A percentile compares a stretch with the other conserved stretches of the same genome.
Conservation (phyloP, 768 basidiomycete species). For the Russula sp. region DNA sequence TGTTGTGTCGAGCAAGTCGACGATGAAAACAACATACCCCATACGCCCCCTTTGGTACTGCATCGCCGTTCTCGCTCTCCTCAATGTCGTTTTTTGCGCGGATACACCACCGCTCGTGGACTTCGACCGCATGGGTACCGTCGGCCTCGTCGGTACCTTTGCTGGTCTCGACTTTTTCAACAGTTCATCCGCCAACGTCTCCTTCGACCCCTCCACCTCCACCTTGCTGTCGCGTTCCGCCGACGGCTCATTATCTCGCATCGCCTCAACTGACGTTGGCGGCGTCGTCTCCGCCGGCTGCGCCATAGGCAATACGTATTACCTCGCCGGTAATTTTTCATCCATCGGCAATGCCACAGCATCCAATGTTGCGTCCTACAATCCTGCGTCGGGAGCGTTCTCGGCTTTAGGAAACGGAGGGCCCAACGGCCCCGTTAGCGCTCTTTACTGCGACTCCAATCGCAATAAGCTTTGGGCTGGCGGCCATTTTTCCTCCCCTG, state of each 20-base stretch:
- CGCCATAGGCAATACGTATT: slow-evolving; percentile 62
- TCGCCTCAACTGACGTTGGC: slow-evolving; percentile 78
- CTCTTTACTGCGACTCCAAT: slow-evolving; percentile 73
- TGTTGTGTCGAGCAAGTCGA: slow-evolving; percentile 13
- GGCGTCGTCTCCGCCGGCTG: slow-evolving; percentile 78
- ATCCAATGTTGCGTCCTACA: slow-evolving; percentile 76
- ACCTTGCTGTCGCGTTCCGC: slow-evolving; percentile 64
- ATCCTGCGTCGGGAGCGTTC: slow-evolving; percentile 54
- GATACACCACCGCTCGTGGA: slow-evolving; percentile 47
- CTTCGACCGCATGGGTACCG: slow-evolving; percentile 83
- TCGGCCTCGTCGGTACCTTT: slow-evolving; percentile 86
- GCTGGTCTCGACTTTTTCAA: slow-evolving; percentile 79
- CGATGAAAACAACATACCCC: slow-evolving; percentile 17
- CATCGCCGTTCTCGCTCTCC: slow-evolving; percentile 34
- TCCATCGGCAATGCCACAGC: slow-evolving; percentile 59
- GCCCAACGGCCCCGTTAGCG: slow-evolving; percentile 68
- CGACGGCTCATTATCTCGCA: slow-evolving; percentile 61
- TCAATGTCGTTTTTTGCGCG: slow-evolving; percentile 37
- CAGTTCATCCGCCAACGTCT: slow-evolving; percentile 45
- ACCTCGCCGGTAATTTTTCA: slow-evolving; percentile 81
- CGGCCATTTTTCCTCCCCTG: slow-evolving; percentile 69
- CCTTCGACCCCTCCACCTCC: slow-evolving; percentile 68
- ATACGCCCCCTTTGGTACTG: slow-evolving; percentile 29
- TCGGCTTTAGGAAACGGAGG: slow-evolving; percentile 62
- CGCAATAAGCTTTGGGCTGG: slow-evolving; percentile 73